Evolutionary conservation across 331 rosid species (phyloP), one percentile per base, ranked within the genome.

Genomic region (Quercus phellos): DNA sequence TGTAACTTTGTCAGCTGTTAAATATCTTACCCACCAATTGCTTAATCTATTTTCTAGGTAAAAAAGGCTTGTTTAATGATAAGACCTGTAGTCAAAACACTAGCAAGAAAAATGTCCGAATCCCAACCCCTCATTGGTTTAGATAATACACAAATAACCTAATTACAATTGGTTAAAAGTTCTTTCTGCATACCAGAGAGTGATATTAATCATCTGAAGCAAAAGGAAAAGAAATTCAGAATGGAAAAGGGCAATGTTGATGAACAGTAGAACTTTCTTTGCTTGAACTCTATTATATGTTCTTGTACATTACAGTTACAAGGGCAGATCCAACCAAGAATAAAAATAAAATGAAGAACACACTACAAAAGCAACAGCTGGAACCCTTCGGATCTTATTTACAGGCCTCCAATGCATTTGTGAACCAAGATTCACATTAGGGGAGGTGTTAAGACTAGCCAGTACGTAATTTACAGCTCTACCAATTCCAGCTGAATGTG

Each of bases 401-500:
- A 34, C 11, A 24, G 17, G 42, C 51, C 16, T 14, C 24, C 50
- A 32, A 34, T 17, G 14, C 34, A 79, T 72, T 30, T 18, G 88
- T 78, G 88, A 86, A 88, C 87, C 32, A 72, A 18, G 79, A 84
- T 88, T 88, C 92, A 88, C 88, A 78, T 74, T 10, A 46, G 53
- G 53, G 51, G 26, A 81, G 77, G 16, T 35, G 51, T 32, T 66
- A 66, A 32, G 32, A 17, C 10, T 16, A 51, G 82, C 38, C n/a
- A 17, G 55, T 71, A 27, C 76, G 68, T 73, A 67, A 34, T 76
- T 77, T 86, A 88, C 24, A 79, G 72, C 84, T 92, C 93, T 69
- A 81, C 85, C 51, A 91, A 77, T 79, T 90, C 90, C 78, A 92
- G 85, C 43, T 83, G 81, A 85, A 94, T 86, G 84, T 88, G 90